Evolutionary conservation across 441 rosid species (phyloP).

Genomic region (Rhodomyrtus psidioides): DNA sequence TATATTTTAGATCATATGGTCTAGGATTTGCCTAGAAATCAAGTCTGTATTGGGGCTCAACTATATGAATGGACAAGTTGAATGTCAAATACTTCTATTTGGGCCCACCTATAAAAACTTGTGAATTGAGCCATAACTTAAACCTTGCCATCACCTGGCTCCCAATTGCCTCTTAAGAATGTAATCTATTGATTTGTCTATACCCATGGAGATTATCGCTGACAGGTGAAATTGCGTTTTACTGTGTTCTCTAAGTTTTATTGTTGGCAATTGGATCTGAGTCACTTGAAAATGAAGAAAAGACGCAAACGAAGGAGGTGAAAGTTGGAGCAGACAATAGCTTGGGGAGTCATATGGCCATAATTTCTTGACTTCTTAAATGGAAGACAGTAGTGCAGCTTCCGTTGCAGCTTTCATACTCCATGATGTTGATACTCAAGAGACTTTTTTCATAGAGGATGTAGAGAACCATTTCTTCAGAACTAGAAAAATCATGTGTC

Average conservation of each 20-base stretch:
- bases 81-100: not conserved
- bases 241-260: not conserved
- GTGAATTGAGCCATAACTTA: not conserved
- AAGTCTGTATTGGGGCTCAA: not conserved
- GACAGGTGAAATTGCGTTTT: not conserved
- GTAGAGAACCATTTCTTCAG: not conserved
- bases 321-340: not conserved
- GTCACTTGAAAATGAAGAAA: not conserved
- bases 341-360: not conserved
- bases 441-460: not conserved
- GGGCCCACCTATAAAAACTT: not conserved
- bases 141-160: not conserved
- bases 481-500: not conserved
- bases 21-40: not conserved
- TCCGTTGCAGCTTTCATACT: not conserved
- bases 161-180: not conserved
- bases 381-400: not conserved
- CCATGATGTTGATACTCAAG: not conserved
- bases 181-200: not conserved
- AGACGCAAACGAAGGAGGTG: not conserved
- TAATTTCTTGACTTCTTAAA: not conserved
- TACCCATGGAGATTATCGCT: not conserved
- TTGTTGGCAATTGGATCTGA: not conserved
- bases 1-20: not conserved
- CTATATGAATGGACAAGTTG: not conserved